Conservation (phyloP, 2,329 filamentous ascomycete genomes). For the Trichoderma pleuroti region DNA sequence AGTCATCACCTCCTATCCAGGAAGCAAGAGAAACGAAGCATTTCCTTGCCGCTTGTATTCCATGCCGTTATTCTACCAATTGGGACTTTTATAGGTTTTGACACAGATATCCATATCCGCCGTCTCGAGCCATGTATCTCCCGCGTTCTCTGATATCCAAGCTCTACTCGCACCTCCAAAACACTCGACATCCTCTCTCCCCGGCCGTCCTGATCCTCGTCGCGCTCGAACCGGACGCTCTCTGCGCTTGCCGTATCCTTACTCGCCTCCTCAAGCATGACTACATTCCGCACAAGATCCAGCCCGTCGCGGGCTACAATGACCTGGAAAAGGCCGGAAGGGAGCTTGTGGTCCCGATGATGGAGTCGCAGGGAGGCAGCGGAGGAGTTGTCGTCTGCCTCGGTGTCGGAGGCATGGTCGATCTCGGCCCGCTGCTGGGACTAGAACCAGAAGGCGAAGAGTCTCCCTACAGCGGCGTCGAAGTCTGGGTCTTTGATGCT, state of each 20-base stretch:
- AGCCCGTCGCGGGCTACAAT: conserved; percentile 87
- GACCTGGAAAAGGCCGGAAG: conserved; percentile 78
- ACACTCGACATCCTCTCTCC: conserved; percentile 82
- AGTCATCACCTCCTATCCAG: conserved; percentile 12
- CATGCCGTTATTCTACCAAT: conserved; percentile 26
- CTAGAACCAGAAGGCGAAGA: conserved; percentile 62
- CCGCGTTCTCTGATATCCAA: conserved; percentile 85
- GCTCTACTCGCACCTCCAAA: conserved; percentile 85
- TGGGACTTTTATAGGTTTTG: conserved; percentile 18
- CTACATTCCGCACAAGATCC: conserved; percentile 96
- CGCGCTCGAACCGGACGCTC: conserved; percentile 88
- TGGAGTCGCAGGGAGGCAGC: conserved; percentile 74
- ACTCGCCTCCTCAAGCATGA: conserved; percentile 93
- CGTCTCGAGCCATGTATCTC: conserved; percentile 72
- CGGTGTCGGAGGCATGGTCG: conserved; percentile 87
- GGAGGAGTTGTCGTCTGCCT: conserved; percentile 90
- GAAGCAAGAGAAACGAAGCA: not conserved
- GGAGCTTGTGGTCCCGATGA: conserved; percentile 80
- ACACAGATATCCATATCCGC: conserved; percentile 30
- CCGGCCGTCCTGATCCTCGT: conserved; percentile 89
- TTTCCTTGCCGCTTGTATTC: not conserved
- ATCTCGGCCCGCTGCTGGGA: conserved; percentile 75
- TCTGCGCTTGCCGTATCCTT: conserved; percentile 92
- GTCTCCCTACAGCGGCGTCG: conserved; percentile 74
- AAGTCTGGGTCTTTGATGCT: conserved; percentile 92